Evolutionary conservation across 192 early-diverging fungal species (phyloP), one percentile per base, ranked within the genome.

Genomic region (Umbelopsis sp.): DNA sequence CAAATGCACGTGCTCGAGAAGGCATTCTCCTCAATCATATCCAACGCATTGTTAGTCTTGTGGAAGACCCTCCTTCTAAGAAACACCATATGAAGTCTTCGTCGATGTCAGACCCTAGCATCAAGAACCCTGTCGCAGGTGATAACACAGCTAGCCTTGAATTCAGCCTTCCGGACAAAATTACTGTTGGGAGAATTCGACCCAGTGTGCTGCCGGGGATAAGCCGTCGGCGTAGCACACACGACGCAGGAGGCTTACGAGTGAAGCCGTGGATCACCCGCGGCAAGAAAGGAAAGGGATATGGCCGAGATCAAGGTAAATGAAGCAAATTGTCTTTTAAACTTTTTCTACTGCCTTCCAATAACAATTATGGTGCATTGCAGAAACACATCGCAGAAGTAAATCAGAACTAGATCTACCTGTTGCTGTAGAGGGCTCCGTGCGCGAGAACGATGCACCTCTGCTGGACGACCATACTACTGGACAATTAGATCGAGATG

Each of bases 21-120:
- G 85, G 85, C 11, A 84, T 84, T 52, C 54, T 86, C 65, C 74
- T 73, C n/a, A 79, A 69, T 69, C 43, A 84, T 38, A 83, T 84
- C 1, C 74, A 80, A 32, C 78, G 78, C 41, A 21, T 25, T 20
- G 44, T 47, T 5, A 11, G 29, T 10, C 21, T 31, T 6, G 17
- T 45, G 29, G 52, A 52, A 41, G 29, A 45, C 2, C 56, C 68
- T 29, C 52, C 21, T 11, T 41, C 45, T 38, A 38, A 21, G 43
- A 20, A 32, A 49, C 56, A 59, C 36, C 78, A 69, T 24, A 34
- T 34, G 26, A 80, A 80, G 31, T 73, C 78, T 22, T 47, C 78
- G 4, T 80, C 78, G 3, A 73, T 74, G 20, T 80, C 78, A 1
- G 74, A 75, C 7, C 69, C 70, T 1, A 80, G 78, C 43, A 32